Base-by-base conservation (phyloP, 139 green algal species). In the Nannochloris sp. region DNA sequence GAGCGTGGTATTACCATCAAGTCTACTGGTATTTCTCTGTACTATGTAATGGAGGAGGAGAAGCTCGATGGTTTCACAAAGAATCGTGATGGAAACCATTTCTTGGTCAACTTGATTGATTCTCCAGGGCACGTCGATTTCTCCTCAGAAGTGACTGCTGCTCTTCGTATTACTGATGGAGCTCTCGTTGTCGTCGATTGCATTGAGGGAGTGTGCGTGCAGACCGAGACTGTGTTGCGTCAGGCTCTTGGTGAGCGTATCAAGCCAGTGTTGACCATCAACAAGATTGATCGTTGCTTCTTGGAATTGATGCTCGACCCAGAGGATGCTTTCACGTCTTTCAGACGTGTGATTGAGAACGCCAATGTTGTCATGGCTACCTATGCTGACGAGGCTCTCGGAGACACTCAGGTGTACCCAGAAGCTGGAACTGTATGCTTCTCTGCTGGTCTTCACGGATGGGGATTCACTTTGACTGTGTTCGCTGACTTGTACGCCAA, bases 1-100 rank as follows among this genome's bases (percentile, higher is more conserved):
- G 93, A 98, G 71, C 88, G 94, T 53, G 90, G 94, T 67, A 98
- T 99, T 75, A 99, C 94, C 65, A 99, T 99, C 85, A 99, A 99
- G 89, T 97, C 90, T 48, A 99, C 94, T 27, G 81, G 81, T 23
- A 99, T 99, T 74, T 98, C 94, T 7, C 87, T 99, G 59, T 98
- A 97, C 79, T 99, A 98, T 77, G 66, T 91, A 65, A 94, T 97
- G 77, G 56, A 64, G 1, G 87, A 95, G 2, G 81, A 86, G 34
- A 61, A 80, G 48, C 81, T 97, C 50, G 81, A 90, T 68, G 81
- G 71, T 60, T 87, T 89, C 67, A 86, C 78, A 53, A 83, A 78
- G 27, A 60, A 81, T 54, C 77, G 87, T 23, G 61, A 92, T 15
- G 91, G 92, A 56, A 95, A 96, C 69, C 74, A 93, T 51, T 98